Conservation (phyloP, 2,329 filamentous ascomycete genomes). For the Talaromyces sp. region DNA sequence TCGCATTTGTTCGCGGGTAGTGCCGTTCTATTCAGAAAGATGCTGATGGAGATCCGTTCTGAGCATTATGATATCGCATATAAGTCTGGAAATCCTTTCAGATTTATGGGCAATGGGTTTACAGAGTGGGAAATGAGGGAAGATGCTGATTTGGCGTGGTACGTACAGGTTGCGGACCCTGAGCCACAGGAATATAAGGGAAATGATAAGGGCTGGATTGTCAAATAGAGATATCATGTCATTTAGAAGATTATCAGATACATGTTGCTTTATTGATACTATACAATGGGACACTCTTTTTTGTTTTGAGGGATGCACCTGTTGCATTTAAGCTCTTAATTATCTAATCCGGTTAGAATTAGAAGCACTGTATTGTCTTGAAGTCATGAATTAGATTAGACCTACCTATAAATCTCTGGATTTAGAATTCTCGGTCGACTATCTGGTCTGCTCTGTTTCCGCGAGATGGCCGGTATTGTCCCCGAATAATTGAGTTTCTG, state of each 20-base stretch:
- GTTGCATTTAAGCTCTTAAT: too few relatives aligned
- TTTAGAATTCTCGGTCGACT: too few relatives aligned
- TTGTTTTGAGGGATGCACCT: background rate
- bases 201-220: conserved; percentile 6
- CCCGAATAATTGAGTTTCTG: too few relatives aligned
- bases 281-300: background rate
- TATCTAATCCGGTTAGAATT: too few relatives aligned
- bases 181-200: background rate
- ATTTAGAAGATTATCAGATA: background rate
- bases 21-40: conserved; percentile 25
- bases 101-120: conserved; percentile 24
- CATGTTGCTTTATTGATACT: background rate
- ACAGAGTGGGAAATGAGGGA: background rate
- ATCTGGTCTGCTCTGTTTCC: background rate
- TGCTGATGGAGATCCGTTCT: conserved; percentile 19
- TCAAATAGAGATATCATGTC: background rate
- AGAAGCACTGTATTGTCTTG: background rate
- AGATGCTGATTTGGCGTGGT: conserved; percentile 6
- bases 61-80: conserved; percentile 26
- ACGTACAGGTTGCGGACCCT: background rate
- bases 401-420: too few relatives aligned
- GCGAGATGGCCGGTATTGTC: too few relatives aligned
- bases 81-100: conserved; percentile 22
- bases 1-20: conserved; percentile 25
- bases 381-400: background rate